Percentiles rank a stretch among this genome's conserved stretches.
Conservation (phyloP, 1,284 basidiomycete genomes). For the Cutaneotrichosporon mucoides region DNA sequence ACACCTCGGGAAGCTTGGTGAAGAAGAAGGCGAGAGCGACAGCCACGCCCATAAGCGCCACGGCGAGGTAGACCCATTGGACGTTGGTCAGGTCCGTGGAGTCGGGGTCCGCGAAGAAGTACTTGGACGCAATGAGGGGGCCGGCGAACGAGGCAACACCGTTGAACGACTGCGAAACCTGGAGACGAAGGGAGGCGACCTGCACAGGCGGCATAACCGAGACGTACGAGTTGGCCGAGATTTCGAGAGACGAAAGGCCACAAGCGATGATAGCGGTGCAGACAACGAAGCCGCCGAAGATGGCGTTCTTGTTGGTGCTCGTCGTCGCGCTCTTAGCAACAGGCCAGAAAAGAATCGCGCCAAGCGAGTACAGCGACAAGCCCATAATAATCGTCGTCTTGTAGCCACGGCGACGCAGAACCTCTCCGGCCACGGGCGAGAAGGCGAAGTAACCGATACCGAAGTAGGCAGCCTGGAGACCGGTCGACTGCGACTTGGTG, state of each 20-base stretch:
- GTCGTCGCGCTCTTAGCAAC: slow-evolving; percentile 55
- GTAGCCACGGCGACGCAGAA: slow-evolving; percentile 51
- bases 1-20: slow-evolving; percentile 69
- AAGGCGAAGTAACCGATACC: slow-evolving; percentile 58
- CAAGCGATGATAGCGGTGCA: slow-evolving; percentile 64
- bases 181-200: slow-evolving; percentile 70
- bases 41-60: slow-evolving; percentile 55
- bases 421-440: slow-evolving; percentile 48
- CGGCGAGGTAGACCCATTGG: slow-evolving; percentile 78
- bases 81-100: slow-evolving; percentile 62
- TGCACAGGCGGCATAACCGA: slow-evolving; percentile 56
- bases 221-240: slow-evolving; percentile 76
- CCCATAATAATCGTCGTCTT: slow-evolving; percentile 58
- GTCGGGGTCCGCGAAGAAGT: slow-evolving; percentile 67
- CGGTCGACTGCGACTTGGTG: slow-evolving; percentile 71
- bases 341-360: slow-evolving; percentile 77
- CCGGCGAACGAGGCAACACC: slow-evolving; percentile 73
- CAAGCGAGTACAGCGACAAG: slow-evolving; percentile 65
- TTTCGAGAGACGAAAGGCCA: slow-evolving; percentile 52
- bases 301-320: slow-evolving; percentile 45
- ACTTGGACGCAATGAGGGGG: slow-evolving; percentile 69
- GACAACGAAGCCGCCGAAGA: slow-evolving; percentile 69
- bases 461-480: slow-evolving; percentile 82
- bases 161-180: slow-evolving; percentile 78
- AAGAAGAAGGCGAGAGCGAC: slow-evolving; percentile 70